Evolutionary conservation across 805 yeast species (phyloP), one percentile per base, ranked within the genome.

Genomic region (Candida vartiovaarae): DNA sequence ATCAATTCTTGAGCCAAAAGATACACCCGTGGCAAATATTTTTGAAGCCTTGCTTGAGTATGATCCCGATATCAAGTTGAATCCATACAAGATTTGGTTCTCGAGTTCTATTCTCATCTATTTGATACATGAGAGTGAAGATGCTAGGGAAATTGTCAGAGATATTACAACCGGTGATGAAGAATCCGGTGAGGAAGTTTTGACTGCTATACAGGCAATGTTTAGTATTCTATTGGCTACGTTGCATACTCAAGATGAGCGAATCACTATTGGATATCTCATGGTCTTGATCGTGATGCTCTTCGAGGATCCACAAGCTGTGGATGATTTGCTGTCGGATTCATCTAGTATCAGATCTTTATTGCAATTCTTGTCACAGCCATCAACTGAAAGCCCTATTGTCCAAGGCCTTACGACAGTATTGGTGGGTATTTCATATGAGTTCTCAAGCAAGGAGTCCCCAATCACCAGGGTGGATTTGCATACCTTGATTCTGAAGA

Each of bases 41-140:
- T 80, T 93, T 45, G 67, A 78, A 26, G 75, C 84, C 0, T 62
- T 93, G 6, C 72, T 88, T 51, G 91, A 84, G 50, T 87, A 84
- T 54, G 91, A 90, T 50, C 76, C 80, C 3, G 83, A 79, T 23
- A 60, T 72, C 39, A 76, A 80, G 42, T 63, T 90, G 31, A 91
- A 93, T 52, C 97, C 99, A 0, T 93, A 89, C 59, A 78, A 80
- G 54, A 64, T 79, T 1, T 93, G 95, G 93, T 90, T 91, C 63
- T 78, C 96, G 0, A 68, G 84, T 3, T 74, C 80, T 4, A 66
- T 87, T 4, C 59, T 91, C 24, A 68, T 84, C 36, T 76, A 75
- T 43, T 59, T 89, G 3, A 74, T 89, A 48, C 76, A 75, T 43
- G 82, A 75, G 33, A 66, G 64, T 46, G 70, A 70, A 5, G 77